Evolutionary conservation across 768 basidiomycete genomes (phyloP), one percentile per base, ranked within the genome.

Genomic region (Mrakia hoshinonis): DNA sequence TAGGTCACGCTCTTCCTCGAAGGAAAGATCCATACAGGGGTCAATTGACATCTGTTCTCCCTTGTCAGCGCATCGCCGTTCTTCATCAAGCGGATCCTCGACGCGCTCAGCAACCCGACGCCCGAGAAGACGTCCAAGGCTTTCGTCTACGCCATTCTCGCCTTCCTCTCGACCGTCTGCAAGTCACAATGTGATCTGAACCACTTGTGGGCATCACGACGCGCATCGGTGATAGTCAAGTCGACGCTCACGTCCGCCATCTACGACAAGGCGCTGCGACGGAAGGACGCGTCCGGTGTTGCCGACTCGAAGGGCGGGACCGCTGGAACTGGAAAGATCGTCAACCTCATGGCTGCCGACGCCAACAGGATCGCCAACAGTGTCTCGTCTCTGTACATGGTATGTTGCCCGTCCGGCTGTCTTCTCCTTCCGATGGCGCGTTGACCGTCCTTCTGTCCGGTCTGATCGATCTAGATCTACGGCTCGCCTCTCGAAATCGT

Each of bases 51-150:
- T 2, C 36, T 13, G 22, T 31, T 43, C 31, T 47, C 24, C 12
- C 31, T 24, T 22, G 13, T 10, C 47, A 61, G 55, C 49, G 60
- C 58, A 12, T 43, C 52, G 22, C 70, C 69, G 3, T 72, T 55
- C 65, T 72, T 72, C 67, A 63, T 73, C 51, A 73, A 73, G 67
- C 58, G 54, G 47, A 73, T 73, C 60, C 24, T 64, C 15, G 58
- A 61, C 18, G 67, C 72, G 12, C 60, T 73, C 24, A 48, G 58
- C 2, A 18, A 52, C n/a, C 72, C 72, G 2, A 68, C 38, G 9
- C 51, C 58, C 9, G 67, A 68, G 26, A 43, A 55, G 31, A 36
- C 61, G 1, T 49, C 67, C 1, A 63, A 52, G 22, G 72, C 72
- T 24, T 73, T 68, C 67, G 62, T 67, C 12, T 73, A 64, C 31